phyloP scores from a whole-genome alignment of 1,139 yeast species.

The Nakaseomyces sp. region DNA sequence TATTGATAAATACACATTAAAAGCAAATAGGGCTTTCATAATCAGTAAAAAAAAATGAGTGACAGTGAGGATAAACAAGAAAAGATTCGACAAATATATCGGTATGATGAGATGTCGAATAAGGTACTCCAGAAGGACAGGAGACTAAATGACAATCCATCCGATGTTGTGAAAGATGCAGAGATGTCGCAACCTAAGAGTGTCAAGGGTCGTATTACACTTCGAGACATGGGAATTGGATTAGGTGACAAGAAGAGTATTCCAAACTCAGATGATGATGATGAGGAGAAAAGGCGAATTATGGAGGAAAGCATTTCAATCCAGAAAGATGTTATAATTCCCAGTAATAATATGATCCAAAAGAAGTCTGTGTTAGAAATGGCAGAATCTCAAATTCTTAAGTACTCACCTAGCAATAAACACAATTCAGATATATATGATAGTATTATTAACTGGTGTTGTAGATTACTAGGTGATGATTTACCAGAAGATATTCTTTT shows the following conservation, averaged over 20 bases:
- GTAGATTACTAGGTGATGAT: constrained; percentile 42
- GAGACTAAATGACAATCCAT: constrained; percentile 36
- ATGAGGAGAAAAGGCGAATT: constrained; percentile 11
- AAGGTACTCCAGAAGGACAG: constrained; percentile 58
- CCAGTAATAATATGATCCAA: constrained; percentile 4
- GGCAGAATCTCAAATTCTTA: constrained; percentile 34
- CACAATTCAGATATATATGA: constrained; percentile 40
- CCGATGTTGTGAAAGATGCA: constrained; percentile 38
- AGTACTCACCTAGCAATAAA: constrained; percentile 45
- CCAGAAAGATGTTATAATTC: constrained; percentile 11
- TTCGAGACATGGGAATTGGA: constrained; percentile 62
- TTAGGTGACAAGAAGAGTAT: constrained; percentile 19
- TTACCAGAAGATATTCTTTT: constrained; percentile 47
- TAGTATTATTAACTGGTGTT: constrained; percentile 43
- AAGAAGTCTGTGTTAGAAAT: constrained; percentile 31
- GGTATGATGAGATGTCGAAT: constrained; percentile 66
- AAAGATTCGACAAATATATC: constrained; percentile 34
- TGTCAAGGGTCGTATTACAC: constrained; percentile 53
- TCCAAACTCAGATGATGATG: constrained; percentile 15
- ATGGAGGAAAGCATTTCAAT: constrained; percentile 19
- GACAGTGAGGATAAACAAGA: neutral
- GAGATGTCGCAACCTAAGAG: constrained; percentile 59
- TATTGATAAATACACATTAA: too few species aligned
- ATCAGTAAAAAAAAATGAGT: neutral
- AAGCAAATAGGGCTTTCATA: too few species aligned